These are phyloP conservation scores for Aspergillus taichungensis DNA, from an alignment of 495 filamentous ascomycete species.

Conservation along the genomic window DNA sequence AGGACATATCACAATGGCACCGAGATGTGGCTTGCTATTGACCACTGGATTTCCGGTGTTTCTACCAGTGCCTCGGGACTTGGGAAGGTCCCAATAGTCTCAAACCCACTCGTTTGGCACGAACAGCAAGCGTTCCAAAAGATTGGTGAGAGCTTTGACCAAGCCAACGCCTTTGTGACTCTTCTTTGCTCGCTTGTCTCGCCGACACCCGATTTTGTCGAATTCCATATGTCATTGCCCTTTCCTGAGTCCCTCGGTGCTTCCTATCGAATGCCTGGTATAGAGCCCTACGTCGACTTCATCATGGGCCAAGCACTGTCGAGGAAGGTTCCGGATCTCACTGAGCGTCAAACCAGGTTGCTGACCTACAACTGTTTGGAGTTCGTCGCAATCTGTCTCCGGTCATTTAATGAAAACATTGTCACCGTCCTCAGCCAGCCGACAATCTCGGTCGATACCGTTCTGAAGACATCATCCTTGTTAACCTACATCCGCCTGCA, in stretches of 20 bases:
- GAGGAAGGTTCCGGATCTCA: slow-evolving; percentile 47
- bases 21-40: slow-evolving; percentile 60
- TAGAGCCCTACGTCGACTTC: slow-evolving; percentile 90
- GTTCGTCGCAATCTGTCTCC: slow-evolving; percentile 65
- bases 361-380: slow-evolving; percentile 70
- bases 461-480: slow-evolving; percentile 61
- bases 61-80: slow-evolving; percentile 30
- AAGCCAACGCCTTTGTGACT: slow-evolving; percentile 70
- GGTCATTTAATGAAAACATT: slow-evolving; percentile 85
- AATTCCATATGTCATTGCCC: slow-evolving; percentile 56
- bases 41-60: slow-evolving; percentile 59
- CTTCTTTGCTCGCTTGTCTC: slow-evolving; percentile 60
- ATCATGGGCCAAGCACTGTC: slow-evolving; percentile 66
- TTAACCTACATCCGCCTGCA: slow-evolving; percentile 74
- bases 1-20: slow-evolving; percentile 52
- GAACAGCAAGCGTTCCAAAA: slow-evolving; percentile 48
- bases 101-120: slow-evolving; percentile 35
- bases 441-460: slow-evolving; percentile 59
- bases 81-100: slow-evolving; percentile 27
- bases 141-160: slow-evolving; percentile 62
- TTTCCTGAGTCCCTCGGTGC: slow-evolving; percentile 86
- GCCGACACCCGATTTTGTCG: slow-evolving; percentile 42
- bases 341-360: slow-evolving; percentile 52
- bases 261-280: slow-evolving; percentile 68
- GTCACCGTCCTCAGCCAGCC: slow-evolving; percentile 72